A percentile compares a stretch with the other conserved stretches of the same genome.
phyloP scores from a whole-genome alignment of 306 rosid genomes.

The Mimosa bimucronata region DNA sequence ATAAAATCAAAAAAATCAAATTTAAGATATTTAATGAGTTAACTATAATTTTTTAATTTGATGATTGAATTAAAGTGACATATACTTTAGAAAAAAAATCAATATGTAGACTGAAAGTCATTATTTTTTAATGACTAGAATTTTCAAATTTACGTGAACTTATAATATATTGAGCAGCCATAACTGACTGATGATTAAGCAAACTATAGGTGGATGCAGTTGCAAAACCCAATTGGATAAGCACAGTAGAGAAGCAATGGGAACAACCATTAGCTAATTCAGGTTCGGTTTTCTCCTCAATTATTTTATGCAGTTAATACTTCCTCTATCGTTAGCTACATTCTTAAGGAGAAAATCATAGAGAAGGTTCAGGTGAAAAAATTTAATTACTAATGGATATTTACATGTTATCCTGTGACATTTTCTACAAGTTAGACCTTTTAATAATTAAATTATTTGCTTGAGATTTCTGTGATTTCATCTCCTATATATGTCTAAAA shows the following conservation, averaged over 20 bases:
- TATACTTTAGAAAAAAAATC: neutral
- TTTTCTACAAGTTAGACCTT: neutral
- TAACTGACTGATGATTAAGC: conserved; percentile 9
- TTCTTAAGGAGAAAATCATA: neutral
- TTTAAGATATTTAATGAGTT: too few species aligned
- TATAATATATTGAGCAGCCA: neutral
- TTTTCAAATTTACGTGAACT: neutral
- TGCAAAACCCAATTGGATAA: conserved; percentile 15
- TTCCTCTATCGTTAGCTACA: neutral
- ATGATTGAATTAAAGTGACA: too few species aligned
- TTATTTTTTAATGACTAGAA: neutral
- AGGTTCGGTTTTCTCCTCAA: neutral
- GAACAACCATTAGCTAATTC: conserved; percentile 7
- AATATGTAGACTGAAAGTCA: neutral
- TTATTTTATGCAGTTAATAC: neutral
- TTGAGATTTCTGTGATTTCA: neutral
- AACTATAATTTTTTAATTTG: too few species aligned
- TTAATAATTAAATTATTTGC: too few species aligned
- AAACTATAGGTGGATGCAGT: conserved; percentile 29
- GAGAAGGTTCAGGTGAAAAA: neutral
- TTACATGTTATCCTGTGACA: neutral
- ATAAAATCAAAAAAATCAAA: too few species aligned
- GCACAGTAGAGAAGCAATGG: neutral
- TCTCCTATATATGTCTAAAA: too few species aligned
- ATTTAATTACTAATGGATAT: neutral